Evolutionary conservation across 805 yeast genomes (phyloP), one percentile per base, ranked within the genome.

Genomic region (Pichia insulana): DNA sequence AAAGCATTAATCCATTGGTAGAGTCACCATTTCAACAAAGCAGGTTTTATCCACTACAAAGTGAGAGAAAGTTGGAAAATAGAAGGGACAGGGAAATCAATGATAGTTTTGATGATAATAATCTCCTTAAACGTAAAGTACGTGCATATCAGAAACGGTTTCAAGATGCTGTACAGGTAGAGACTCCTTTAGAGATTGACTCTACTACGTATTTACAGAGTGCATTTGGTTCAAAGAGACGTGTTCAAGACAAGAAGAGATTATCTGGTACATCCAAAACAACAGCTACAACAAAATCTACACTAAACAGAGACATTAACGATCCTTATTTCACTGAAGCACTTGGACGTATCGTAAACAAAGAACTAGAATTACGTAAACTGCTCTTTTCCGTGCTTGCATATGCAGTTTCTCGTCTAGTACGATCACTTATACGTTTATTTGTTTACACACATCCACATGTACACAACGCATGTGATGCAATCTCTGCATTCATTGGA

Each of bases 261-360:
- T 26, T 26, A 26, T 30, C 11, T 26, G 28, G 11, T 8, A 26
- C 8, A 26, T 26, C 28, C 28, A 26, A 26, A 11, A 26, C 8
- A 26, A 26, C 8, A 26, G 28, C 11, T 26, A 26, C 8, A 26
- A 26, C 10, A 26, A 11, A 26, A 26, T 26, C 10, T 26, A 8
- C 11, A 8, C 11, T 26, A 11, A 26, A 26, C 11, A 26, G 11
- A 8, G 28, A 26, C 11, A 26, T 26, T 26, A 26, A 26, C 11
- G 11, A 26, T 11, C 28, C 28, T 8, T 26, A 26, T 30, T 64
- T 74, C 44, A 58, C 57, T 38, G 56, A 64, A 30, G 79, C 79
- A 1, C 55, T 72, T 40, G 36, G 58, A 4, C 52, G 79, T 30
- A 74, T 72, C 45, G 61, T 65, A 2, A 68, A 70, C 48, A 63